Percentiles rank a stretch among this genome's conserved stretches.
These are phyloP conservation scores for Phytophthora foliorum DNA, from an alignment of 352 stramenopile species.

Conservation along the genomic window DNA sequence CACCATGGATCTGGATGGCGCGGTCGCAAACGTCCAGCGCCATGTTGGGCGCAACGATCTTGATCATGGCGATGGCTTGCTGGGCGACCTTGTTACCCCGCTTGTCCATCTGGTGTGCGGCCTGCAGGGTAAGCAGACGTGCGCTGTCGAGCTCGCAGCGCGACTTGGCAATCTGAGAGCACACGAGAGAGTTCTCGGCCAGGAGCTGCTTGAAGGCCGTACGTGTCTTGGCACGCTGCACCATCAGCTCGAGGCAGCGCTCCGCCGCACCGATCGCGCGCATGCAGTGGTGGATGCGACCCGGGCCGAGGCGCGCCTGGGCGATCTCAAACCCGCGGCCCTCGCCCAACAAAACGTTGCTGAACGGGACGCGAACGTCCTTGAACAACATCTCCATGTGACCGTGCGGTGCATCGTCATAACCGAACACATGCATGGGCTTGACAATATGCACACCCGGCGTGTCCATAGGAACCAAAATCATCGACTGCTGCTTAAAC, in stretches of 20 bases:
- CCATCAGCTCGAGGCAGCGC: slow-evolving; percentile 86
- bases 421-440: slow-evolving; percentile 95
- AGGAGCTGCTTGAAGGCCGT: slow-evolving; percentile 96
- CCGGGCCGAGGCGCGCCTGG: slow-evolving; percentile 93
- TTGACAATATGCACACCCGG: slow-evolving; percentile 93
- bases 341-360: slow-evolving; percentile 81
- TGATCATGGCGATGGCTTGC: slow-evolving; percentile 97
- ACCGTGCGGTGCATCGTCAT: slow-evolving; percentile 96
- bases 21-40: slow-evolving; percentile 91
- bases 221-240: slow-evolving; percentile 93
- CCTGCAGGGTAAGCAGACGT: slow-evolving; percentile 89
- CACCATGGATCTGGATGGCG: slow-evolving; percentile 89
- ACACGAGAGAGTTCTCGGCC: slow-evolving; percentile 83
- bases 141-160: slow-evolving; percentile 87
- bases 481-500: slow-evolving; percentile 90
- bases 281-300: slow-evolving; percentile 99
- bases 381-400: slow-evolving; percentile 98
- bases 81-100: slow-evolving; percentile 88
- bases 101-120: slow-evolving; percentile 91
- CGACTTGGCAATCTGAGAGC: slow-evolving; percentile 87
- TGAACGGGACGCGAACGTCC: slow-evolving; percentile 92
- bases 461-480: slow-evolving; percentile 92
- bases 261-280: slow-evolving; percentile 93
- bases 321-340: slow-evolving; percentile 93
- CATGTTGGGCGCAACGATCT: slow-evolving; percentile 95